Evolutionary conservation across 225 moss, liverwort and hornwort species (phyloP).

Genomic region (Marchantia polymorpha): DNA sequence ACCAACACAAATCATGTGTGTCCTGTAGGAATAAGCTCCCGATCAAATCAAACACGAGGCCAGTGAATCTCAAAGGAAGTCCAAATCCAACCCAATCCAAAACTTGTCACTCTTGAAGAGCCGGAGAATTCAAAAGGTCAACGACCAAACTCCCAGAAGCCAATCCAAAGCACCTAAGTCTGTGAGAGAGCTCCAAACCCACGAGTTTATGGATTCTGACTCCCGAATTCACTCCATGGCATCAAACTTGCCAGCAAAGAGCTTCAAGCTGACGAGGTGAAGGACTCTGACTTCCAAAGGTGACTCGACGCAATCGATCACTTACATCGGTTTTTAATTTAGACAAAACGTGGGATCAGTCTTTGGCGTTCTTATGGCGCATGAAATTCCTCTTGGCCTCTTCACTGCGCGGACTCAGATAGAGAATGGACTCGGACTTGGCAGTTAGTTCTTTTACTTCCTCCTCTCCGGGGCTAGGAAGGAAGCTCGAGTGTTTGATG

Average conservation of each 20-base stretch:
- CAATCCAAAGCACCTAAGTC: no score
- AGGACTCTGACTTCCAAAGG: neutral
- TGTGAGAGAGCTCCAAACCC: no score
- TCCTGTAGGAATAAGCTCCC: neutral
- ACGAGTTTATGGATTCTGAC: no score
- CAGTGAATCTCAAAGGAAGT: no score
- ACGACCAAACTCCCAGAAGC: no score
- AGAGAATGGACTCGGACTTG: neutral
- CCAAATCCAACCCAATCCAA: no score
- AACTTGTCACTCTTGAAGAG: no score
- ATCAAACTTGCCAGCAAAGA: neutral
- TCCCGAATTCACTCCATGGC: no score
- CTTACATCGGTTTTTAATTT: neutral
- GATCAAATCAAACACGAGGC: neutral
- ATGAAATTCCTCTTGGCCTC: neutral
- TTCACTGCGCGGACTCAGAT: neutral
- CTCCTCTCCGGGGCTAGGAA: neutral
- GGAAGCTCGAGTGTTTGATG: neutral
- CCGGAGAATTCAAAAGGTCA: no score
- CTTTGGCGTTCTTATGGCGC: neutral
- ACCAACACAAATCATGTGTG: neutral
- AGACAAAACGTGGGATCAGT: neutral
- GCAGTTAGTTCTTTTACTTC: neutral
- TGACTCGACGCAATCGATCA: neutral
- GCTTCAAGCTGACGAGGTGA: neutral